Conservation (phyloP, 495 filamentous ascomycete species). For the Penicillium coffeae region DNA sequence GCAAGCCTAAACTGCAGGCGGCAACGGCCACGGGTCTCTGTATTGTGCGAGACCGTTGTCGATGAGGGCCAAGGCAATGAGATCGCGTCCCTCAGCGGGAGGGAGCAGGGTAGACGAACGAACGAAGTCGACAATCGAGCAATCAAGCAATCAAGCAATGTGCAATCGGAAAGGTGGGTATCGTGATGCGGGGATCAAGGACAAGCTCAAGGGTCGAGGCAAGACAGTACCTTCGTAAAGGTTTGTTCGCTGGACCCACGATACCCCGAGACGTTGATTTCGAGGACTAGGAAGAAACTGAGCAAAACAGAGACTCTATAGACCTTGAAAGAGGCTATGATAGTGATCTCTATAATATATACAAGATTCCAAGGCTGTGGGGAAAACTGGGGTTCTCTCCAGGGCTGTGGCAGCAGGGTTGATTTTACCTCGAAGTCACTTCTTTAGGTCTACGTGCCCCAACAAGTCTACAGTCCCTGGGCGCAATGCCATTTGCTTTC, state of each 20-base stretch:
- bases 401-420: neutral
- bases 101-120: constrained; percentile 21
- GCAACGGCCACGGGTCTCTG: neutral
- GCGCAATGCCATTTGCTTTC: neutral
- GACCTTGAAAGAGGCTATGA: too few species aligned
- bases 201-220: neutral
- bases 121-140: constrained; percentile 6
- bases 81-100: constrained; percentile 10
- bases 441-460: neutral
- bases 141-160: constrained; percentile 15
- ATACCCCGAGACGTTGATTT: constrained; percentile 5
- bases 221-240: neutral
- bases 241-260: constrained; percentile 11
- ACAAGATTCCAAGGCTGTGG: neutral
- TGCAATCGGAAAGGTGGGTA: constrained; percentile 12
- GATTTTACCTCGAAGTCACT: neutral
- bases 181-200: neutral
- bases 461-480: constrained; percentile 10
- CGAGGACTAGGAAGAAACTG: neutral
- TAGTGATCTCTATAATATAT: neutral
- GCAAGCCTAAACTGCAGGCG: neutral
- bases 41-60: constrained; percentile 6
- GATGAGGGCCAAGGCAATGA: constrained; percentile 19
- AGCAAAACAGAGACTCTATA: neutral
- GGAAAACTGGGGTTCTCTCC: neutral